Percentiles rank a stretch among this genome's conserved stretches.
phyloP scores from a whole-genome alignment of 179 eudicot genomes.

The Silene coronaria region DNA sequence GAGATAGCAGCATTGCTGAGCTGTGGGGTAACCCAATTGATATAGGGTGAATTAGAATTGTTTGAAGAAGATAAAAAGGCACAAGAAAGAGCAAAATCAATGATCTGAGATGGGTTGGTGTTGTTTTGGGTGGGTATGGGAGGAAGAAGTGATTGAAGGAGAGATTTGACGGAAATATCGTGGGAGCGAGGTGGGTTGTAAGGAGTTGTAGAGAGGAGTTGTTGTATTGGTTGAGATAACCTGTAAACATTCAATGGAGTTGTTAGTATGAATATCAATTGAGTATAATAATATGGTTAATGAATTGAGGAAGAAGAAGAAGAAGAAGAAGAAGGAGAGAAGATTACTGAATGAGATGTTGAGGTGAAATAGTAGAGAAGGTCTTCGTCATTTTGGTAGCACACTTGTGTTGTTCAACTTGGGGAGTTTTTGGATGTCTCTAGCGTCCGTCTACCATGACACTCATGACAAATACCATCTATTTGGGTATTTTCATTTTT shows the following conservation, averaged over 20 bases:
- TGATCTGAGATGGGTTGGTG: constrained; percentile 26
- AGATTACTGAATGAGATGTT: constrained; percentile 36
- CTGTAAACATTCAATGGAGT: constrained; percentile 23
- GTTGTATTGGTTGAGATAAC: constrained; percentile 51
- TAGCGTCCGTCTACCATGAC: no score
- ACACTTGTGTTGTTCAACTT: constrained; percentile 1
- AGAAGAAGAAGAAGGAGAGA: background rate
- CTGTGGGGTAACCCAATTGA: constrained; percentile 52
- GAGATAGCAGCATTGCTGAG: constrained; percentile 39
- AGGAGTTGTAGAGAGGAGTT: constrained; percentile 36
- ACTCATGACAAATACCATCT: no score
- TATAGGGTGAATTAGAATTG: constrained; percentile 35
- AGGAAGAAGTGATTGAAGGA: constrained; percentile 56
- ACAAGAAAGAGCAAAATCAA: constrained; percentile 55
- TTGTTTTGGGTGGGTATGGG: constrained; percentile 8
- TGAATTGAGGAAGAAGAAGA: background rate
- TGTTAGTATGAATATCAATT: background rate
- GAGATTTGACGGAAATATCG: constrained; percentile 57
- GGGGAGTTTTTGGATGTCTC: background rate
- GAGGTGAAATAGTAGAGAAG: constrained; percentile 26
- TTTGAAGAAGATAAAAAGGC: constrained; percentile 51
- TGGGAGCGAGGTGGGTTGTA: constrained; percentile 53
- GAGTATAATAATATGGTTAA: background rate
- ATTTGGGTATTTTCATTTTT: no score
- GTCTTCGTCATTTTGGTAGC: constrained; percentile 24